These are phyloP conservation scores for Lizonia empirigonia DNA, from an alignment of 2,329 filamentous ascomycete genomes.

Conservation along the genomic window DNA sequence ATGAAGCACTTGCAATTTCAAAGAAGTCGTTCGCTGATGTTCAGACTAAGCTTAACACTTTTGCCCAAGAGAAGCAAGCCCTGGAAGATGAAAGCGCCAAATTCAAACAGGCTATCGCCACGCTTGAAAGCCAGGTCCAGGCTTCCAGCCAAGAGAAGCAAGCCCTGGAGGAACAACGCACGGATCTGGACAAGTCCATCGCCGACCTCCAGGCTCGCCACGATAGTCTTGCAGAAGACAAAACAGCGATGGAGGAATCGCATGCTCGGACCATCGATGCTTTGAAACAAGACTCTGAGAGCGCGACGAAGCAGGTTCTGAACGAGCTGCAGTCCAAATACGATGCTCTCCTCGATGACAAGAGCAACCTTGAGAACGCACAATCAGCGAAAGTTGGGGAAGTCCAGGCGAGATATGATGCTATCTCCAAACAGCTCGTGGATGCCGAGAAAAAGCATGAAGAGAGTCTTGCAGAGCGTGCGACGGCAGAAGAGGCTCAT, in stretches of 20 bases:
- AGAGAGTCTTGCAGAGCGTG: constrained; percentile 22
- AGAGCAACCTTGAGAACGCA: constrained; percentile 17
- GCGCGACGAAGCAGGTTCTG: constrained; percentile 33
- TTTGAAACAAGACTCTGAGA: constrained; percentile 40
- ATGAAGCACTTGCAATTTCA: constrained; percentile 28
- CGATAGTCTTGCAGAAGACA: constrained; percentile 38
- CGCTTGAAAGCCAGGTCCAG: constrained; percentile 29
- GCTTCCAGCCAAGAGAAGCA: constrained; percentile 25
- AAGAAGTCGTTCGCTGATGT: constrained; percentile 19
- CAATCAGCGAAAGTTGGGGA: constrained; percentile 30
- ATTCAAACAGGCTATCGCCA: constrained; percentile 22
- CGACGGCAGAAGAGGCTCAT: constrained; percentile 28
- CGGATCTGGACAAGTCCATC: constrained; percentile 31
- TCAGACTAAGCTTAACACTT: constrained; percentile 29
- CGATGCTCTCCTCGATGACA: constrained; percentile 27
- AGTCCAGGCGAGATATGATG: constrained; percentile 25
- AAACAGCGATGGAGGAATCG: constrained; percentile 37
- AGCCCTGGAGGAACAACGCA: constrained; percentile 25
- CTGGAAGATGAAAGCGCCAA: constrained; percentile 21
- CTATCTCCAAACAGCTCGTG: constrained; percentile 26
- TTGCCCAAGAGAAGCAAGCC: constrained; percentile 24
- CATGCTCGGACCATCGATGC: constrained; percentile 38
- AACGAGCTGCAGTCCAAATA: constrained; percentile 37
- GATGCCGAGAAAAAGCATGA: constrained; percentile 32
- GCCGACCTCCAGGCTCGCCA: constrained; percentile 40